Base-by-base conservation (phyloP, 352 stramenopile genomes). In the Pythium phragmiticola region DNA sequence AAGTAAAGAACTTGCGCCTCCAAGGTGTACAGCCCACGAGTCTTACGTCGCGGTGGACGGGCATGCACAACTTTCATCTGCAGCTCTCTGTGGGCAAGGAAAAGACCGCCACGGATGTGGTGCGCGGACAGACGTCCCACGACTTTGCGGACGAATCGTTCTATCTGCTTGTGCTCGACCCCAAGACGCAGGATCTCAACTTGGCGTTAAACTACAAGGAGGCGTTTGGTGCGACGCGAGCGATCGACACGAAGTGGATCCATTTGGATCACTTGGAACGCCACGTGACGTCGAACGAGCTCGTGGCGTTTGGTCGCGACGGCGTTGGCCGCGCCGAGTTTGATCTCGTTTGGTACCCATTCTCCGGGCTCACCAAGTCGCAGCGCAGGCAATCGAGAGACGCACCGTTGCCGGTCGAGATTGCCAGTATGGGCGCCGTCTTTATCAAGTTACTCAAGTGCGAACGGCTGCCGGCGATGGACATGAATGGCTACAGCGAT, bases 181-280 rank as follows among this genome's bases (percentile, higher is more conserved):
- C 71, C 5, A 76, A 81, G 60, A 81, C 74, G 1, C 74, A 81
- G 36, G 74, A 78, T 28, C 51, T 81, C 30, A 76, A 69, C 46
- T 46, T 81, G 33, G 57, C 71, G 33, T 66, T 81, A 4, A 66
- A 77, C 46, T 77, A 73, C 68, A 75, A 77, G 28, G 74, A 81
- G 57, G 66, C 71, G 30, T 60, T 81, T 43, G 60, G 63, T 13
- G 45, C 66, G 28, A 63, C 65, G n/a, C 63, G 59, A 41, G 56
- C 61, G 36, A 77, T 78, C 47, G 74, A 81, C 53, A 70, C 71
- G 42, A 81, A 81, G 61, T 81, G 63, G 68, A 78, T 81, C 68
- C 74, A 77, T 41, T 34, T 81, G 33, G 74, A 78, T 28, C 74
- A 81, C 47, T 41, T 81, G 12, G 63, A 69, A 36, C 64, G 66